Base-by-base conservation (phyloP, 768 basidiomycete genomes). In the Megacollybia marginata region DNA sequence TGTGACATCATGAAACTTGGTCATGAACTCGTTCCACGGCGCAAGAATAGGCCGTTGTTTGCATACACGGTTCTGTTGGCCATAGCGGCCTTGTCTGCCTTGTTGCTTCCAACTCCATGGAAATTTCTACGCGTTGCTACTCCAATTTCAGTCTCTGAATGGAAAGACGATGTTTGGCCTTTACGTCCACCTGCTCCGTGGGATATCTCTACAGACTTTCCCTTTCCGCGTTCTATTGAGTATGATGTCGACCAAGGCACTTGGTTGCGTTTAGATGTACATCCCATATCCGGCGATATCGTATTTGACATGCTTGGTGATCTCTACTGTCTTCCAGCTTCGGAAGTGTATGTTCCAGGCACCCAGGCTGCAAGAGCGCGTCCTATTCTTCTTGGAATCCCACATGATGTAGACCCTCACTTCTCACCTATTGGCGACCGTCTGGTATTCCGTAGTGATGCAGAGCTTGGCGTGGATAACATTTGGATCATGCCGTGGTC, bases 221-320 rank as follows among this genome's bases (percentile, higher is more conserved):
- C 78, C n/a, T 77, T 79, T 63, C 80, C 83, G 1, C 79, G 85
- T n/a, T 65, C 64, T 16, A 67, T 87, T 32, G 73, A 77, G 49
- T 88, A 82, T 60, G 79, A 85, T 49, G 85, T 87, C 12, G 68
- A 73, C 38, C 82, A 87, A 59, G 86, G 85, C 8, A 88, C 86
- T 33, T 88, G 85, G 85, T 65, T 88, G 48, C 73, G 84, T 10
- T 73, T 88, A 31, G 85, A 87, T 57, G 84, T 86, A 1, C 79
- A 85, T 53, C 82, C 83, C n/a, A 65, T 67, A 48, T 74, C 76
- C 2, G 84, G 85, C 11, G 85, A 88, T 54, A 74, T 88, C 42
- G 72, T 86, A 7, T 88, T 86, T 49, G 85, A 85, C 60, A 84
- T 88, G 76, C 63, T 82, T 7, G 85, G 86, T 2, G 84, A 88